phyloP scores from a whole-genome alignment of 129 eudicot genomes.

The Centella asiatica region DNA sequence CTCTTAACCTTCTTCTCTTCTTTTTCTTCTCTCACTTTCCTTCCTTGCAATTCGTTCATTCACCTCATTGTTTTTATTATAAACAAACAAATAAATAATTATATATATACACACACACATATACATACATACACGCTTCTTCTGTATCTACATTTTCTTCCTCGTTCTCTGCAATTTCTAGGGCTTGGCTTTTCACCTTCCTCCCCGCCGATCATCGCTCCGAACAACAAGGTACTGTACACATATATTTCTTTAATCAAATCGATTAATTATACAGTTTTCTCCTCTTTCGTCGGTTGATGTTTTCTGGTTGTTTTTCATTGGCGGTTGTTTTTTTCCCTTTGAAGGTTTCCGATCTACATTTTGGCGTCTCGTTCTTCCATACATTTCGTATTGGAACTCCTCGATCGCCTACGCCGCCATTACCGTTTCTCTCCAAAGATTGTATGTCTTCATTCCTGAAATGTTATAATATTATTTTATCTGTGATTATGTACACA shows the following conservation, averaged over 20 bases:
- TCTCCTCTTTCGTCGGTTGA: conserved; percentile 6
- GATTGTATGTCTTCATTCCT: neutral
- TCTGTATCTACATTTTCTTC: conserved; percentile 11
- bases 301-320: conserved; percentile 12
- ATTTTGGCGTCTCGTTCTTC: neutral
- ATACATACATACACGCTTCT: neutral
- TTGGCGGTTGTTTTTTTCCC: neutral
- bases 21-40: too few species aligned
- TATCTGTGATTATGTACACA: too few species aligned
- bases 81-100: too few species aligned
- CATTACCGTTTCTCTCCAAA: neutral
- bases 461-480: too few species aligned
- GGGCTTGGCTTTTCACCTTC: conserved; percentile 18
- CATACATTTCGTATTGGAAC: neutral
- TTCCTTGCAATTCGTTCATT: too few species aligned
- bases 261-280: too few species aligned
- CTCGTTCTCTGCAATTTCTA: conserved; percentile 20
- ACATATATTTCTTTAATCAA: too few species aligned
- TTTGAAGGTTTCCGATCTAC: conserved; percentile 21
- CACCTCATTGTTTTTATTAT: too few species aligned
- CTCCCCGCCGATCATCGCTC: too few species aligned
- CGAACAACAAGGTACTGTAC: too few species aligned
- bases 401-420: conserved; percentile 5
- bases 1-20: too few species aligned
- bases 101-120: neutral